A percentile compares a stretch with the other conserved stretches of the same genome.
Evolutionary conservation across 2,329 filamentous ascomycete species (phyloP).

Genomic region (Talaromyces pinophilus): DNA sequence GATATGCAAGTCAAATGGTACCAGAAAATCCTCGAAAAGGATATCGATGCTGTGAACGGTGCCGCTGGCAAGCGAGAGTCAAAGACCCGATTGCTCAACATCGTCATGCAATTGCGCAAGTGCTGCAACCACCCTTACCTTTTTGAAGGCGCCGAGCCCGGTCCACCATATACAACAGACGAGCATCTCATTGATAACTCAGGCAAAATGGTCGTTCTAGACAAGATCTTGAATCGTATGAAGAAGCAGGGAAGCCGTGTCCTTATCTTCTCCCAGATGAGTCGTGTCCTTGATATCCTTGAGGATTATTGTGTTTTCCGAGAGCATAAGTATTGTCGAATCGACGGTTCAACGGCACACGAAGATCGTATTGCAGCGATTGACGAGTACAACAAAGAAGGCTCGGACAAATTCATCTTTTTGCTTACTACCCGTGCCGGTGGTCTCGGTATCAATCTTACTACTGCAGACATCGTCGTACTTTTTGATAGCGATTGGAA

Average conservation of each 20-base stretch:
- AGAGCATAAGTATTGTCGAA: slow-evolving; percentile 92
- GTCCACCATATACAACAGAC: slow-evolving; percentile 96
- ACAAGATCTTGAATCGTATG: slow-evolving; percentile 83
- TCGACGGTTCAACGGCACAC: slow-evolving; percentile 93
- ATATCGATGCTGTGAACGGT: slow-evolving; percentile 97
- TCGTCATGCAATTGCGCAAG: slow-evolving; percentile 98
- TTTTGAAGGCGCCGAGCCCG: slow-evolving; percentile 95
- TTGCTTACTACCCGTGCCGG: slow-evolving; percentile 92
- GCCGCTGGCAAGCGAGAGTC: slow-evolving; percentile 95
- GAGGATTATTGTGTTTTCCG: slow-evolving; percentile 98
- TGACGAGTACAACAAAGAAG: slow-evolving; percentile 96
- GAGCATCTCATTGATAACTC: slow-evolving; percentile 92
- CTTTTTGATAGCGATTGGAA: slow-evolving; percentile 99
- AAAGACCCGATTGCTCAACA: slow-evolving; percentile 94
- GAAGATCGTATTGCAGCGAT: slow-evolving; percentile 97
- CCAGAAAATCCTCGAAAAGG: slow-evolving; percentile 97
- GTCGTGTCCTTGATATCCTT: slow-evolving; percentile 90
- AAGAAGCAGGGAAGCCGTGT: slow-evolving; percentile 86
- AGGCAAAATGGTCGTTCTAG: slow-evolving; percentile 95
- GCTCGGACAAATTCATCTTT: slow-evolving; percentile 95
- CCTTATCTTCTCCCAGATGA: slow-evolving; percentile 99
- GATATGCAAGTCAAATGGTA: slow-evolving; percentile 99
- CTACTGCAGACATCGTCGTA: slow-evolving; percentile 90
- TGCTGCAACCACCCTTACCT: slow-evolving; percentile 99
- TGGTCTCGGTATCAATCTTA: slow-evolving; percentile 95